A percentile compares a stretch with the other conserved stretches of the same genome.
phyloP scores from a whole-genome alignment of 257 asterid species.

The Scutellaria minor region DNA sequence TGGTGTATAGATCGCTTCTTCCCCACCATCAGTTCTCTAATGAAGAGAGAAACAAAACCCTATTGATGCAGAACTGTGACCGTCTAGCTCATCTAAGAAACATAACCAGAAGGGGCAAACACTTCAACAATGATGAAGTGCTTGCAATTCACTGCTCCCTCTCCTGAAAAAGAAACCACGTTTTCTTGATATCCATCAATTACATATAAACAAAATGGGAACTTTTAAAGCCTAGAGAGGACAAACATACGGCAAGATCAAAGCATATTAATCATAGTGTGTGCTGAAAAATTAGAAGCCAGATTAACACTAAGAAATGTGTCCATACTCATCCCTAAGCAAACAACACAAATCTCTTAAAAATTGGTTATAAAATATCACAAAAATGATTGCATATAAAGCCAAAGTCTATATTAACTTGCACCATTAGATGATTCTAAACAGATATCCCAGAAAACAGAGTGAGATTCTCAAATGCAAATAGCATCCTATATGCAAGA shows the following conservation, averaged over 20 bases:
- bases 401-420: neutral
- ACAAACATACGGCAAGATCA: no score
- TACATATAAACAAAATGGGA: no score
- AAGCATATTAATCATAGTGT: no score
- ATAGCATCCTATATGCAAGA: neutral
- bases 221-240: no score
- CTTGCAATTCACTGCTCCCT: constrained; percentile 12
- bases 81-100: constrained; percentile 3
- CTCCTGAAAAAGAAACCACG: constrained; percentile 21
- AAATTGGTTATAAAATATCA: constrained; percentile 7
- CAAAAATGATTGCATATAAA: neutral
- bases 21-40: constrained; percentile 53
- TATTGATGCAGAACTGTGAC: neutral
- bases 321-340: constrained; percentile 1
- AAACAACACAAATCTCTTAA: neutral
- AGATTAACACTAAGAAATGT: constrained; percentile 6
- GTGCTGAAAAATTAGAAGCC: neutral
- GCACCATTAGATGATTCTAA: neutral
- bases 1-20: constrained; percentile 32
- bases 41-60: neutral
- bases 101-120: constrained; percentile 23
- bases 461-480: constrained; percentile 4
- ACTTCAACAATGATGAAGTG: constrained; percentile 16
- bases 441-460: neutral
- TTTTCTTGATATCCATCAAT: no score